Base-by-base conservation (phyloP, 805 yeast species). In the Candida saitoana region DNA sequence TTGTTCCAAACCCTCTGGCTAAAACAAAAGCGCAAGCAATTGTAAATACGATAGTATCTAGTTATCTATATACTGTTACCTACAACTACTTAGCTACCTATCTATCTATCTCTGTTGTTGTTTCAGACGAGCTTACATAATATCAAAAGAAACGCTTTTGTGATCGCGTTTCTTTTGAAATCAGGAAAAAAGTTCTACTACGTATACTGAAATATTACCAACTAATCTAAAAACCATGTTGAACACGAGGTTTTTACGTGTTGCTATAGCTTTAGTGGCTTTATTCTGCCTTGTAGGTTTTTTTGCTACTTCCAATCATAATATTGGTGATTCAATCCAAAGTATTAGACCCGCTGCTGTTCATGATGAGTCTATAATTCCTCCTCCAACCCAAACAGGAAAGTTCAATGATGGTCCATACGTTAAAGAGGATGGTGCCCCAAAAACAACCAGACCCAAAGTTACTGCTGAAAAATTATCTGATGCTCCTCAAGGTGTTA, bases 211-310 rank as follows among this genome's bases (percentile, higher is more conserved):
- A 22, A 22, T n/a, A n/a, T n/a, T n/a, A 22, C 25, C 9, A 22
- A 6, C 9, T 22, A 6, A 22, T 22, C 25, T 22, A 6, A 5
- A 5, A 11, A 29, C n/a, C 16, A 60, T 67, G 69, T 47, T 68
- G 50, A 57, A 71, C 49, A 62, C 69, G 44, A 67, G 79, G 54
- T 77, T 76, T 58, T 63, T 74, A 50, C 78, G 85, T 45, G 70
- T 76, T 46, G 49, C 76, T 12, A 56, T 78, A 9, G 76, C 76
- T 9, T 74, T 80, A 2, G 50, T 79, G 34, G 75, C 76, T 18
- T 59, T 79, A 22, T 59, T 81, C 38, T 67, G 72, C 51, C 57
- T 82, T 40, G 65, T 79, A 17, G 61, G 74, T 30, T 69, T 80
- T 49, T 63, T 81, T 40, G 69, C 73, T 39, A 58, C 75, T 3